These are phyloP conservation scores for Chaetomium globosum DNA, from an alignment of 2,329 filamentous ascomycete genomes.

Conservation along the genomic window DNA sequence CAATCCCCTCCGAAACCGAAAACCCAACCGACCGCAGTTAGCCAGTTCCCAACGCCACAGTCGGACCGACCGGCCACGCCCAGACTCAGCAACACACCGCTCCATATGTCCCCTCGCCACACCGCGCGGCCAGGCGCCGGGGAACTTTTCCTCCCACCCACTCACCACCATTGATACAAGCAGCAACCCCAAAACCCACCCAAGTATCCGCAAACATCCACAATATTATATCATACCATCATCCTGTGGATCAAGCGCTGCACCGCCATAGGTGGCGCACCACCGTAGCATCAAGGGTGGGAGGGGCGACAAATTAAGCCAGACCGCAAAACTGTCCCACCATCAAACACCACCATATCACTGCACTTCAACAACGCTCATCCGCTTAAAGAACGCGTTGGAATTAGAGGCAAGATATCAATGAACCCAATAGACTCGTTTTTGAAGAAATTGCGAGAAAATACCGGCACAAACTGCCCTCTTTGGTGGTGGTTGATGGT, in stretches of 20 bases:
- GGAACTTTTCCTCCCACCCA: slow-evolving; percentile 4
- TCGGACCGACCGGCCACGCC: neutral
- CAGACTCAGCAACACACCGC: neutral
- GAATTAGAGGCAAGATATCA: no score
- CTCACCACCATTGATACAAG: neutral
- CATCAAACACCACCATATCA: no score
- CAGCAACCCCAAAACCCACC: neutral
- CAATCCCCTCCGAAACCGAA: neutral
- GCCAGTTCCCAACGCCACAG: neutral
- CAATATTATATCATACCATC: neutral
- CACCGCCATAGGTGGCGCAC: slow-evolving; percentile 12
- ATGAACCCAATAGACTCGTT: no score
- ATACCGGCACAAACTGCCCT: no score
- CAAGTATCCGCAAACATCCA: neutral
- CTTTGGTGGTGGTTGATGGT: no score
- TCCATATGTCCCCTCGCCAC: slow-evolving; percentile 1
- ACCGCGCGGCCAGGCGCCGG: neutral
- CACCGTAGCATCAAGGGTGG: no score
- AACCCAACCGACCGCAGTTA: no score
- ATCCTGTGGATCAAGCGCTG: neutral
- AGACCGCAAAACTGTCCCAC: no score
- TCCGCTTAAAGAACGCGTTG: no score
- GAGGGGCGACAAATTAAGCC: no score
- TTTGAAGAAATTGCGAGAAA: no score
- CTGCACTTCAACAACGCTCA: no score